Base-by-base conservation (phyloP, 1,284 basidiomycete genomes). In the Crepidotus sp. region DNA sequence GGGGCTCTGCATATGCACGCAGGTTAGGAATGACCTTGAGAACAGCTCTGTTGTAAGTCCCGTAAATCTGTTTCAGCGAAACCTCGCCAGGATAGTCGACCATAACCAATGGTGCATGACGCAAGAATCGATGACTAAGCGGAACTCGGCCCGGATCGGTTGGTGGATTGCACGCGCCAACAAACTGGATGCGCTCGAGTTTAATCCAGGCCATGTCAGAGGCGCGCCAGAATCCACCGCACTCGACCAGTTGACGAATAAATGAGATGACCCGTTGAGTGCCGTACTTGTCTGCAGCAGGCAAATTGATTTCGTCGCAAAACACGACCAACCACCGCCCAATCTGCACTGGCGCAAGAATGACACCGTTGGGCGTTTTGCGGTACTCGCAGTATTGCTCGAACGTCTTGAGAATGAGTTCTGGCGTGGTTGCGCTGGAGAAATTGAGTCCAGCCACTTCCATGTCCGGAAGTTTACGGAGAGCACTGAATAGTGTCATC, bases 141-240 rank as follows among this genome's bases (percentile, higher is more conserved):
- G 95, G 92, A n/a, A 98, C 94, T 65, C 96, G 91, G 43, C 96
- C 96, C 32, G 96, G 94, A 69, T 99, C 96, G n/a, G 96, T 99
- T 0, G 96, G 97, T 17, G 96, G 96, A 60, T 99, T 99, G 67
- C 96, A 99, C 35, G 96, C 96, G 25, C 96, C 96, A 31, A 99
- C 97, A 59, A 99, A 98, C 63, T 99, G 96, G 51, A 99, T 97
- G 18, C 96, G 83, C 64, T 99, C 96, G 46, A 99, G 74, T 55
- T 83, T 88, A 54, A 99, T 93, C 96, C 96, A 99, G 6, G 92
- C 79, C 76, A 95, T 92, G 63, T 98, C 96, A 10, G 76, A 79
- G 2, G 93, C 80, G 19, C 97, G 77, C 88, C 95, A 99, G 63
- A 92, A 99, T 2, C 96, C 96, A 36, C 89, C 87, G 21, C 77